Conservation (phyloP, 371 early-diverging fungal species). For the Mortierella sp. region DNA sequence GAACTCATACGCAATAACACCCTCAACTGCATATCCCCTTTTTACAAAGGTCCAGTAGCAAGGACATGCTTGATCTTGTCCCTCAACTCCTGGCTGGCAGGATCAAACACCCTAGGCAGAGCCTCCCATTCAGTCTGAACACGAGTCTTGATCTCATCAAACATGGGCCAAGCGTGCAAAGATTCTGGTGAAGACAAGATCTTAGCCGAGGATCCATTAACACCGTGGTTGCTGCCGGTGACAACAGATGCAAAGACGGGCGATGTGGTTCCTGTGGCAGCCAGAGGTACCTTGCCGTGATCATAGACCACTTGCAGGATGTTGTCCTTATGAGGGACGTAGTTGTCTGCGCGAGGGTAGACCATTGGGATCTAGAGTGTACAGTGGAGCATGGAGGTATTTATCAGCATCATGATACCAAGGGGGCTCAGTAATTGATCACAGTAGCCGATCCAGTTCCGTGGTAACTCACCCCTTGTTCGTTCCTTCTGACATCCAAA, state of each 20-base stretch:
- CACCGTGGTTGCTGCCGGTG: background rate
- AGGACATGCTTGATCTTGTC: conserved; percentile 40
- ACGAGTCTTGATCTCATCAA: conserved; percentile 64
- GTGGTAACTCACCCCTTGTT: conserved; percentile 50
- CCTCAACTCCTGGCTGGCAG: conserved; percentile 51
- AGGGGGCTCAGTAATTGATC: too few relatives aligned
- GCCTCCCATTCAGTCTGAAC: conserved; percentile 65
- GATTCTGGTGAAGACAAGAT: conserved; percentile 15
- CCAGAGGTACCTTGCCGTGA: conserved; percentile 59
- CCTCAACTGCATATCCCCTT: background rate
- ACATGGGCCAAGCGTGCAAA: conserved; percentile 63
- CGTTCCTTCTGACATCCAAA: conserved; percentile 66
- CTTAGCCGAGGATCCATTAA: background rate
- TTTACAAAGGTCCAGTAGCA: conserved; percentile 9
- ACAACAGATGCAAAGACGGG: conserved; percentile 9
- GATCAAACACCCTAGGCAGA: conserved; percentile 58
- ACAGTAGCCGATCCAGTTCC: background rate
- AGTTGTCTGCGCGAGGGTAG: conserved; percentile 52
- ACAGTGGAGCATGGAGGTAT: too few relatives aligned
- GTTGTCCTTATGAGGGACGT: conserved; percentile 32
- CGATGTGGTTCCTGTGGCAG: conserved; percentile 21
- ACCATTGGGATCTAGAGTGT: conserved; percentile 60
- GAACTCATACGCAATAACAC: background rate
- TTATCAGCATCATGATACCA: background rate
- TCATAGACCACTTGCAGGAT: conserved; percentile 70